Percentiles rank a stretch among this genome's conserved stretches.
These are phyloP conservation scores for Amanita pallidorosea DNA, from an alignment of 768 basidiomycete genomes.

Conservation along the genomic window DNA sequence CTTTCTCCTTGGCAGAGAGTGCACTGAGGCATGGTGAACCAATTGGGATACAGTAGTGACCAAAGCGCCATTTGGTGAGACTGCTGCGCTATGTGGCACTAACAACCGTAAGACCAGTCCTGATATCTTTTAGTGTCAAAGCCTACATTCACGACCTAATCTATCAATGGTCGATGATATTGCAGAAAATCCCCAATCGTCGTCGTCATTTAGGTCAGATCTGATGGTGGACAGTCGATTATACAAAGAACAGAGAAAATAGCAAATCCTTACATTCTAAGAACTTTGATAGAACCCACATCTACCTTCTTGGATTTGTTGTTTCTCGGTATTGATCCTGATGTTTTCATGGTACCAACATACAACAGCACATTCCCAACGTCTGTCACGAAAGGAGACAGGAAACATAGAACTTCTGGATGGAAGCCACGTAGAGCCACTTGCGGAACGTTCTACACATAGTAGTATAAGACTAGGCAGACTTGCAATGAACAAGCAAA, in stretches of 20 bases:
- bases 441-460: conserved; percentile 20
- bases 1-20: conserved; percentile 30
- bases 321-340: conserved; percentile 26
- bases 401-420: conserved; percentile 34
- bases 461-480: not conserved
- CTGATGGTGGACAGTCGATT: conserved; percentile 21
- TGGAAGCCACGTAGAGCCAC: conserved; percentile 28
- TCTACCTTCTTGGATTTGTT: conserved; percentile 25
- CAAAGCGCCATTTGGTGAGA: conserved; percentile 52
- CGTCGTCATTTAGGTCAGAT: conserved; percentile 39
- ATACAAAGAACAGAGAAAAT: not conserved
- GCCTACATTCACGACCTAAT: conserved; percentile 41
- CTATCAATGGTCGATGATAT: conserved; percentile 32
- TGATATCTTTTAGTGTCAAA: not conserved
- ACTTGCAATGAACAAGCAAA: conserved; percentile 15
- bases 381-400: conserved; percentile 26
- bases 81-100: conserved; percentile 48
- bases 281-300: conserved; percentile 37
- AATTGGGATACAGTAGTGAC: conserved; percentile 14
- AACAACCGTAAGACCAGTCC: not conserved
- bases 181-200: conserved; percentile 35
- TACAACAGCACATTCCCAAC: conserved; percentile 25
- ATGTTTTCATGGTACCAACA: conserved; percentile 36
- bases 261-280: conserved; percentile 38
- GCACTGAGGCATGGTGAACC: conserved; percentile 14